Base-by-base conservation (phyloP, 1,139 yeast species). In the Komagataea norvegica region DNA sequence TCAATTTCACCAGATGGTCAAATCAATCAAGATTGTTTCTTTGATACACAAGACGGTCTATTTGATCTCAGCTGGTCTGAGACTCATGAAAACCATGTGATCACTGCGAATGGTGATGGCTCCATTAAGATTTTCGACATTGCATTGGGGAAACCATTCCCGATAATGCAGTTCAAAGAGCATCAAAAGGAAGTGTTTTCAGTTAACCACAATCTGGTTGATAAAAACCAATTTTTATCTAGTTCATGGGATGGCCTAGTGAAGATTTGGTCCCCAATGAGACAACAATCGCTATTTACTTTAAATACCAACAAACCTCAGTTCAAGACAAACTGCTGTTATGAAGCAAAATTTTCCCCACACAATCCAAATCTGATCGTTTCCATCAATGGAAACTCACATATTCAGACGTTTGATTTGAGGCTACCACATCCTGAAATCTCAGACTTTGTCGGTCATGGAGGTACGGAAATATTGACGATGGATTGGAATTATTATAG, bases 211-310 rank as follows among this genome's bases (percentile, higher is more conserved):
- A 87, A 86, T 59, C 60, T 84, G 52, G 80, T 83, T 3, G 89
- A 84, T 48, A 89, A 88, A 59, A 54, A 72, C 1, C 67, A 68
- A 21, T 85, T 89, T 59, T 77, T 82, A 28, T 73, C 91, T 16
- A 72, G 89, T 20, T 83, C 95, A 17, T 91, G 97, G 97, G 97
- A 91, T 59, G 96, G 96, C 0, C 68, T 82, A 1, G 74, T 89
- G 34, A 87, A 86, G 60, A 56, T 91, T 8, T 76, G 81, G 81
- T 62, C 79, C 1, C 91, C 95, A 0, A 62, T 63, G 23, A 66
- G 91, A 37, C 65, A 67, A 11, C 62, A 68, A 26, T 79, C 93
- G 14, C 43, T 87, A 38, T 36, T 74, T 42, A 86, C 95, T 0
- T 62, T 87, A 38, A 49, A 48, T 25, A 47, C 54, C 4, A 40